Conservation (phyloP, 257 asterid genomes). For the Gardenia jasminoides region DNA sequence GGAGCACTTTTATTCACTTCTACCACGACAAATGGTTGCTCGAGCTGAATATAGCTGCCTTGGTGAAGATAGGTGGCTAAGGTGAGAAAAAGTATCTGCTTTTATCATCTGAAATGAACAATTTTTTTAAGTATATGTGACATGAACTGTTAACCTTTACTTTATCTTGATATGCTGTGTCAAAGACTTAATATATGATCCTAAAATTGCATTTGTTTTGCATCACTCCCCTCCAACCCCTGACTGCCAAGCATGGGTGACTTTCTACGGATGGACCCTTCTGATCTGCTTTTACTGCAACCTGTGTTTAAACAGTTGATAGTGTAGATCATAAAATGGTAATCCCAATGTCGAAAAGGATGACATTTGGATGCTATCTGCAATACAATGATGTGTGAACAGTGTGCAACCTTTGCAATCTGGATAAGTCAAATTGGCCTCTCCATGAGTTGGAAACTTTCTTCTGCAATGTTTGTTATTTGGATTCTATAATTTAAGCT, state of each 20-base stretch:
- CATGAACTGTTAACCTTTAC: background rate
- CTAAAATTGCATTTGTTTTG: background rate
- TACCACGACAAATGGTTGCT: slow-evolving; percentile 54
- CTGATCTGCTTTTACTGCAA: background rate
- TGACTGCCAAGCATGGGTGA: too few species aligned
- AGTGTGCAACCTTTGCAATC: background rate
- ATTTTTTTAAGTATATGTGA: background rate
- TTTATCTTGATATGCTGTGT: background rate
- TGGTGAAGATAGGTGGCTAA: slow-evolving; percentile 32
- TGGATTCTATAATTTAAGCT: too few species aligned
- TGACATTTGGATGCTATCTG: background rate
- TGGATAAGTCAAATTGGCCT: background rate
- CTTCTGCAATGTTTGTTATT: too few species aligned
- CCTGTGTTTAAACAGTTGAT: background rate
- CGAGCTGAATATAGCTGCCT: slow-evolving; percentile 23
- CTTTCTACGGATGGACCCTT: background rate
- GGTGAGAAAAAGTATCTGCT: slow-evolving; percentile 38
- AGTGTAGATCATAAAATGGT: background rate
- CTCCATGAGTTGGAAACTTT: too few species aligned
- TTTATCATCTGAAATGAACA: background rate
- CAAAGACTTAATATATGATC: background rate
- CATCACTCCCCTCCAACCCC: too few species aligned
- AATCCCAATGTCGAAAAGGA: background rate
- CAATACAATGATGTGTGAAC: background rate
- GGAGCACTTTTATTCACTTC: slow-evolving; percentile 54